Evolutionary conservation across 2,329 filamentous ascomycete species (phyloP), one percentile per base, ranked within the genome.

Genomic region (Graphilbum ipis-grandicollis): DNA sequence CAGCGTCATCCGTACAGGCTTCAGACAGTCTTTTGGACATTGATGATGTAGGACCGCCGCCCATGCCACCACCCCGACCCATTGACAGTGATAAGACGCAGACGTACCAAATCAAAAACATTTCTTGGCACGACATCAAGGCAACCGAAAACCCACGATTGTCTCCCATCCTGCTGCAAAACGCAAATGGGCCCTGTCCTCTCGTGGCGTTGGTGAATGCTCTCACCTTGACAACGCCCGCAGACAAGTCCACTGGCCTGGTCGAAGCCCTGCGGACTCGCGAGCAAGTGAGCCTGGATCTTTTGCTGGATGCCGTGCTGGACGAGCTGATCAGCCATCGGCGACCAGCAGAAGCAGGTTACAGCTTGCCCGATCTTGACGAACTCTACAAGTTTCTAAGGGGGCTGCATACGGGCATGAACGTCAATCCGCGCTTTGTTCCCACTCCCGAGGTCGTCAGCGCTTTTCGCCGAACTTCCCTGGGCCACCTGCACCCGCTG

Each of bases 331-430:
- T 92, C 62, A 86, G 83, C 3, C 73, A 74, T 9, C 60, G 79
- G 36, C 65, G 79, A 36, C 75, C 71, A 1, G n/a, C n/a, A n/a
- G 70, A 71, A 34, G 56, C 60, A 3, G 71, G 76, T 25, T 67
- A 66, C 2, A 61, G 73, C 14, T 58, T 96, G 19, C 88, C 88
- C 0, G 90, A 96, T 52, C 79, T 96, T 9, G 71, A 77, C 26
- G 86, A 93, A 41, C 64, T 98, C 2, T 93, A 93, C 53, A 66
- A 69, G 7, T 98, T 98, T 50, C 62, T 98, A 2, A 72, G 90
- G 39, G 81, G 83, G 32, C 61, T 98, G 3, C 84, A 94, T 47
- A 96, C 86, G 0, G 90, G 90, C 28, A 93, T 98, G 82, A 98
- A 96, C 49, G 88, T 96, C 39, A 98, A 98, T 45, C 90, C 90